Percentiles rank a stretch among this genome's conserved stretches.
Conservation (phyloP, 2,329 filamentous ascomycete species). For the Pyrenochaeta sp. region DNA sequence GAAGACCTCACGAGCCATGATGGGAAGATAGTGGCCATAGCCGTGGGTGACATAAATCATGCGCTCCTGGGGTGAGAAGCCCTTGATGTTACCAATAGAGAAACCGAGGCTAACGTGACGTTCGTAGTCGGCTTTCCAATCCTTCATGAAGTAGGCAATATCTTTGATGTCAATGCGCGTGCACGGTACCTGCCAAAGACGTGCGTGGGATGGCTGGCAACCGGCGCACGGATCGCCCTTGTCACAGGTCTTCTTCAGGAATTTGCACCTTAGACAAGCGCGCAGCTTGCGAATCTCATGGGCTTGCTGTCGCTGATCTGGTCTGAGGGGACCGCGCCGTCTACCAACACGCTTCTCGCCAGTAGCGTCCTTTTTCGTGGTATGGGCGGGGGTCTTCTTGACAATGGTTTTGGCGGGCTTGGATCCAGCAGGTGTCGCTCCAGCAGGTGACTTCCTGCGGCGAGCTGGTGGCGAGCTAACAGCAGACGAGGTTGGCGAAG, state of each 20-base stretch:
- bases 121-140: conserved; percentile 97
- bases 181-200: conserved; percentile 96
- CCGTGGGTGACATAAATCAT: conserved; percentile 95
- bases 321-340: conserved; percentile 86
- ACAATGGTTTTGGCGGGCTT: conserved; percentile 87
- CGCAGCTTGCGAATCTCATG: conserved; percentile 95
- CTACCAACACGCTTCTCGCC: conserved; percentile 93
- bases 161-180: conserved; percentile 99
- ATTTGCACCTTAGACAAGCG: conserved; percentile 95
- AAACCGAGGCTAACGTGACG: conserved; percentile 86
- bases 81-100: conserved; percentile 94
- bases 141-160: conserved; percentile 98
- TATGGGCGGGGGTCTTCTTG: conserved; percentile 72
- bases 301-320: conserved; percentile 94
- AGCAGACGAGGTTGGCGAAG: conserved; percentile 65
- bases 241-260: conserved; percentile 98
- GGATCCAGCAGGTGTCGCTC: conserved; percentile 65
- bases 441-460: conserved; percentile 75
- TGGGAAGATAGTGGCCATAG: conserved; percentile 90
- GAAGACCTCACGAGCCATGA: conserved; percentile 92
- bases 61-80: conserved; percentile 70
- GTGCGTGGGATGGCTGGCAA: conserved; percentile 93
- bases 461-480: conserved; percentile 68
- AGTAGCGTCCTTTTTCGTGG: conserved; percentile 77
- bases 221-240: conserved; percentile 96